Base-by-base conservation (phyloP, 768 basidiomycete genomes). In the Amanita rubescens region DNA sequence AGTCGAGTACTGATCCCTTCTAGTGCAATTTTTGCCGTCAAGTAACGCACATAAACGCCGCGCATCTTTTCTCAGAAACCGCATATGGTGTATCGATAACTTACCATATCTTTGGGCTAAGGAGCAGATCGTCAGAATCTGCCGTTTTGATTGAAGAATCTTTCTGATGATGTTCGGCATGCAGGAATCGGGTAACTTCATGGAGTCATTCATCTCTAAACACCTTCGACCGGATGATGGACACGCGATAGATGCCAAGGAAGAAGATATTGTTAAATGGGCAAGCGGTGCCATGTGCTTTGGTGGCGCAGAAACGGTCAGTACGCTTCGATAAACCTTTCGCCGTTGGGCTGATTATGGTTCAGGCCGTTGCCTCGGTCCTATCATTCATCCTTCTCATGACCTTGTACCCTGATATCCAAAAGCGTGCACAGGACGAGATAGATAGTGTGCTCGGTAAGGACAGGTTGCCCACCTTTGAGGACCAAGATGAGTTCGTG, bases 301-400 rank as follows among this genome's bases (percentile, higher is more conserved):
- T 32, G 72, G 67, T n/a, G 72, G 71, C 14, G 68, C 68, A 27
- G 73, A 74, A 54, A 75, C 73, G 14, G 71, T 73, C 22, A 19
- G 43, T 14, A 44, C 39, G 17, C 19, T 51, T 14, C 34, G 11
- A 5, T 49, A 27, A 9, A 17, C 12, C 10, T 20, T 30, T 19
- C 17, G 27, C 9, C 19, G 14, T 15, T 24, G 7, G 27, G 8
- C 51, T 52, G n/a, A 52, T 24, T 34, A 49, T 44, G 14, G 17
- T 14, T 20, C 33, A 73, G 73, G 71, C 69, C 19, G 65, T 69
- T 7, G 65, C 72, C 2, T 63, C 64, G 7, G 20, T 73, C 44
- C 56, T 63, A 2, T 67, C 68, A 17, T 71, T 76, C 56, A 56
- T 74, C 47, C 62, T 72, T 17, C 60, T 68, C 7, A 73, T 76